Base-by-base conservation (phyloP, 192 early-diverging fungal species). In the Linnemannia exigua region DNA sequence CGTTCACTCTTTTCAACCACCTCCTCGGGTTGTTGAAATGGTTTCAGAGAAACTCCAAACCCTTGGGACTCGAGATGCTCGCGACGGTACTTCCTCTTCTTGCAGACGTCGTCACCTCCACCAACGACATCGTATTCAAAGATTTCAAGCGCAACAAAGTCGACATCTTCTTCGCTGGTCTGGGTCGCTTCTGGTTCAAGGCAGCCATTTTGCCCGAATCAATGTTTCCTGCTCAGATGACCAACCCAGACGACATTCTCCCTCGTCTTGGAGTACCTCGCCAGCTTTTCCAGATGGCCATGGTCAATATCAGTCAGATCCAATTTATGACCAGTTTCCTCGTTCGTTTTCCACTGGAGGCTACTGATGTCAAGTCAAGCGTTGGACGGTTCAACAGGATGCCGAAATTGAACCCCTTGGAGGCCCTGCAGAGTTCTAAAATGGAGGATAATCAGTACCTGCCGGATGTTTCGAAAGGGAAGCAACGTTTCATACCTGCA, bases 121-220 rank as follows among this genome's bases (percentile, higher is more conserved):
- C 89, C 1, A 93, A 91, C 66, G 90, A 91, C 31, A 73, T 91
- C 12, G 82, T 88, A 6, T 88, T 87, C 75, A 81, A 89, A 44
- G 92, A 93, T 77, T 78, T 93, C n/a, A 88, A 90, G 35, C 87
- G 91, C 75, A 91, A 92, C 67, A 93, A 93, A 54, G 90, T 93
- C 37, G 92, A 93, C 58, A 41, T 88, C 47, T 81, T 93, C 35
- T 76, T 93, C 35, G 61, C 82, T 1, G 89, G 85, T 33, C 88
- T 89, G 2, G 91, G 91, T 8, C 88, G 87, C 7, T 92, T 93
- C 48, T 93, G 92, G 92, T 93, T 93, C 70, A 67, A 41, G 17
- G 75, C 85, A 1, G 79, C 87, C 31, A 87, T 89, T 33, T 74
- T 87, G 11, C 92, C 92, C 0, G 58, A 69, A 5, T 69, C 84